phyloP scores from a whole-genome alignment of 2,329 filamentous ascomycete species.

The Fusarium sp. region DNA sequence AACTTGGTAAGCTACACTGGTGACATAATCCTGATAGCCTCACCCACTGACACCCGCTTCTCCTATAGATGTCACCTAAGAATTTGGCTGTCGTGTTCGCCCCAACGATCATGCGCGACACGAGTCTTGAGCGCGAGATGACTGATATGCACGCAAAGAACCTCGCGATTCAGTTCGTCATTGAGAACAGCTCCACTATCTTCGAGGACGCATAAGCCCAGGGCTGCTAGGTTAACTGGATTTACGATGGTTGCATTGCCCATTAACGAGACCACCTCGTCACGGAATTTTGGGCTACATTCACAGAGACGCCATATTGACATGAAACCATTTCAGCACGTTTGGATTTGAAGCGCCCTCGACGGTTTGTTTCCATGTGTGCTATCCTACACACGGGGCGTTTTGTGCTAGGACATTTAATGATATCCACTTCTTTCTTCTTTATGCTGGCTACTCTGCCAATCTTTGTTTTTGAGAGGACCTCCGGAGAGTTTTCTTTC shows the following conservation, averaged over 20 bases:
- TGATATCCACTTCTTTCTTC: constrained; percentile 52
- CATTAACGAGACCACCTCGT: constrained; percentile 22
- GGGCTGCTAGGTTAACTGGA: constrained; percentile 19
- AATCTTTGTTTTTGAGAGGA: constrained; percentile 21
- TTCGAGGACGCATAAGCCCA: constrained; percentile 69
- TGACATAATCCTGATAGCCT: neutral
- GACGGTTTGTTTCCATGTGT: constrained; percentile 41
- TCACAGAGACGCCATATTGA: constrained; percentile 37
- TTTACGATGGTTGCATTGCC: constrained; percentile 20
- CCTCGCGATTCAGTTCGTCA: constrained; percentile 89
- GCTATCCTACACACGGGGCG: constrained; percentile 42
- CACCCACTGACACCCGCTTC: constrained; percentile 29
- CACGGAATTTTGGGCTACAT: constrained; percentile 30
- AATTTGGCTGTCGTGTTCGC: constrained; percentile 98
- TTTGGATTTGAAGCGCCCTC: constrained; percentile 37
- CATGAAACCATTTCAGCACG: constrained; percentile 41
- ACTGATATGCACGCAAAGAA: constrained; percentile 97
- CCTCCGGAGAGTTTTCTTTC: constrained; percentile 8
- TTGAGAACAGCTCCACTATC: constrained; percentile 89
- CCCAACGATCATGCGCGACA: constrained; percentile 95
- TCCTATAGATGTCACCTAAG: constrained; percentile 87
- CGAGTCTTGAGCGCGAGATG: constrained; percentile 93
- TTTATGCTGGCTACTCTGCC: constrained; percentile 20
- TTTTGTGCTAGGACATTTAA: constrained; percentile 52
- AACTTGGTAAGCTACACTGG: constrained; percentile 77